Percentiles rank a stretch among this genome's conserved stretches.
phyloP scores from a whole-genome alignment of 306 rosid genomes.

The Amphicarpaea edgeworthii region DNA sequence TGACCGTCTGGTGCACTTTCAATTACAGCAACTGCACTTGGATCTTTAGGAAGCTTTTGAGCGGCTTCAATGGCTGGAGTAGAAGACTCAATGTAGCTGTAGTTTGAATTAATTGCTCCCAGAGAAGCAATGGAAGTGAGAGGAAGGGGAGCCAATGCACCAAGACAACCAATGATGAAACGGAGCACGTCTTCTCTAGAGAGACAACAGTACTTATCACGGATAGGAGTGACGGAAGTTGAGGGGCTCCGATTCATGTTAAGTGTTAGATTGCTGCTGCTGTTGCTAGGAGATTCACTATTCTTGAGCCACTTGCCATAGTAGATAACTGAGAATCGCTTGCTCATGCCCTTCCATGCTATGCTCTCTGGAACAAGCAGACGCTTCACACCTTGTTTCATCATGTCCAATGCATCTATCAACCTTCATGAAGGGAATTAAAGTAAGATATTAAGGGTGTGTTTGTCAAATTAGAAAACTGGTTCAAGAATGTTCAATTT shows the following conservation, averaged over 20 bases:
- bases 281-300: constrained; percentile 59
- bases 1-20: constrained; percentile 60
- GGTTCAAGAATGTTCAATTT: not conserved
- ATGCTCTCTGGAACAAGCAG: constrained; percentile 88
- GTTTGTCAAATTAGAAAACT: constrained; percentile 19
- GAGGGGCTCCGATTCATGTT: constrained; percentile 65
- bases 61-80: constrained; percentile 72
- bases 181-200: constrained; percentile 98
- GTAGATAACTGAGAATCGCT: constrained; percentile 89
- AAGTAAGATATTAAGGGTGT: not conserved
- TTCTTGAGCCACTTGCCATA: constrained; percentile 94
- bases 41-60: constrained; percentile 72
- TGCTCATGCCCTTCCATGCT: constrained; percentile 97
- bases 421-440: constrained; percentile 57
- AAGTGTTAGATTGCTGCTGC: constrained; percentile 63
- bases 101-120: constrained; percentile 80
- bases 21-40: constrained; percentile 79
- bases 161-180: constrained; percentile 93
- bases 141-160: constrained; percentile 96
- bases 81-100: constrained; percentile 70
- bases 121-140: constrained; percentile 84
- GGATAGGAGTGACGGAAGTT: constrained; percentile 52
- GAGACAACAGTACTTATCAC: constrained; percentile 83
- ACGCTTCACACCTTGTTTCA: constrained; percentile 95
- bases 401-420: constrained; percentile 97